Evolutionary conservation across 2,329 filamentous ascomycete species (phyloP).

Genomic region (Lasiodiplodia theobromae): DNA sequence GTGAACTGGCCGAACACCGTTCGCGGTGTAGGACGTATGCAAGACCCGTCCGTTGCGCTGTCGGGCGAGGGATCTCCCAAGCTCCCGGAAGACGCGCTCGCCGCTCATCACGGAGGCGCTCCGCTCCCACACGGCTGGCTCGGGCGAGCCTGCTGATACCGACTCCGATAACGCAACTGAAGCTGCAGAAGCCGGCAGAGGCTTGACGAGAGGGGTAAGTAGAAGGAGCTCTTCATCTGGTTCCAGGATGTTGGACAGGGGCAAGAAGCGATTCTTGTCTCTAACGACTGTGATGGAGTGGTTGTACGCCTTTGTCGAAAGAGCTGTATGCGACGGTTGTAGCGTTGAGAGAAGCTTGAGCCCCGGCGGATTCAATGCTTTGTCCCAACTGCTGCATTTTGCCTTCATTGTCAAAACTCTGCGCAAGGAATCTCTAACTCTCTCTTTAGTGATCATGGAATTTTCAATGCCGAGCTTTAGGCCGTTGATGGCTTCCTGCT

Average conservation of each 20-base stretch:
- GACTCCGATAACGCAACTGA: slow-evolving; percentile 73
- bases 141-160: slow-evolving; percentile 63
- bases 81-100: slow-evolving; percentile 88
- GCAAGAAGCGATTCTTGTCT: slow-evolving; percentile 85
- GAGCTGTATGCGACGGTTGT: slow-evolving; percentile 79
- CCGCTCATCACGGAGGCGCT: slow-evolving; percentile 81
- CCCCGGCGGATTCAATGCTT: slow-evolving; percentile 86
- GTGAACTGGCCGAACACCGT: slow-evolving; percentile 89
- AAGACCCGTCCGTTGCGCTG: slow-evolving; percentile 85
- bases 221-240: slow-evolving; percentile 88
- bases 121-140: slow-evolving; percentile 63
- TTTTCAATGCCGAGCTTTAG: slow-evolving; percentile 90
- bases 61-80: slow-evolving; percentile 85
- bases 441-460: slow-evolving; percentile 80
- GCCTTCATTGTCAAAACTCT: slow-evolving; percentile 83
- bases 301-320: slow-evolving; percentile 89
- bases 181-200: slow-evolving; percentile 85
- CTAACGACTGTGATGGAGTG: slow-evolving; percentile 91
- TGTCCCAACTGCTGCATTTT: slow-evolving; percentile 87
- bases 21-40: slow-evolving; percentile 94
- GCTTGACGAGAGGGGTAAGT: slow-evolving; percentile 88
- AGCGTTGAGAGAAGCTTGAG: slow-evolving; percentile 78
- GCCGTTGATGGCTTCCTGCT: slow-evolving; percentile 90
- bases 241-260: slow-evolving; percentile 80
- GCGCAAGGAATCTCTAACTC: slow-evolving; percentile 80